These are phyloP conservation scores for Podospora australis DNA, from an alignment of 495 filamentous ascomycete species.

Conservation along the genomic window DNA sequence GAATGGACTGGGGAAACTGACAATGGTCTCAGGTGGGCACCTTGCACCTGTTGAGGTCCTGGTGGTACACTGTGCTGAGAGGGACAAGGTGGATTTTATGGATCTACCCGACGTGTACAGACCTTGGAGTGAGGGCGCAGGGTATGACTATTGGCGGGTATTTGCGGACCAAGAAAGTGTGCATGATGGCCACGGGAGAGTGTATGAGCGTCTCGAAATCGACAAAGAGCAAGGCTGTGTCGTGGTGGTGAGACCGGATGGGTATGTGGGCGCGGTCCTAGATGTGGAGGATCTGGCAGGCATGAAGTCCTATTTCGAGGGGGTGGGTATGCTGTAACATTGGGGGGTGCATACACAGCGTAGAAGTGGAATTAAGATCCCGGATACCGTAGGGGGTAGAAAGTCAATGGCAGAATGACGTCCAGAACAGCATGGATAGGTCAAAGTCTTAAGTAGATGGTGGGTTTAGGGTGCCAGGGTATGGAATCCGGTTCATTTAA, in stretches of 20 bases:
- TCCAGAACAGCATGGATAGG: too few species aligned
- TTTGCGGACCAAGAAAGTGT: constrained; percentile 55
- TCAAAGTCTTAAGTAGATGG: too few species aligned
- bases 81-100: constrained; percentile 42
- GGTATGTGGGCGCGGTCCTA: constrained; percentile 54
- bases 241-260: constrained; percentile 51
- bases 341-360: too few species aligned
- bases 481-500: too few species aligned
- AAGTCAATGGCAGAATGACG: too few species aligned
- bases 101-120: constrained; percentile 50
- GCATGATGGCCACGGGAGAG: constrained; percentile 53
- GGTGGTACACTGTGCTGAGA: constrained; percentile 48
- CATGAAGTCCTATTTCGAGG: constrained; percentile 15
- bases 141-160: constrained; percentile 58
- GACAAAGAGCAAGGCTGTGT: constrained; percentile 50
- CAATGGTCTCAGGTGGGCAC: background rate
- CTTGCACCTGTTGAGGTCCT: constrained; percentile 40
- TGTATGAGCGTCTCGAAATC: constrained; percentile 56
- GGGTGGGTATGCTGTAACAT: constrained; percentile 4
- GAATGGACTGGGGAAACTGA: constrained; percentile 7
- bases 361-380: background rate
- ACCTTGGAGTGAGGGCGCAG: constrained; percentile 48
- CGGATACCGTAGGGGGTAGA: too few species aligned
- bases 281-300: constrained; percentile 32
- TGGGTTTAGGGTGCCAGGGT: too few species aligned